These are phyloP conservation scores for Naganishia vaughanmartiniae DNA, from an alignment of 768 basidiomycete species.

Conservation along the genomic window DNA sequence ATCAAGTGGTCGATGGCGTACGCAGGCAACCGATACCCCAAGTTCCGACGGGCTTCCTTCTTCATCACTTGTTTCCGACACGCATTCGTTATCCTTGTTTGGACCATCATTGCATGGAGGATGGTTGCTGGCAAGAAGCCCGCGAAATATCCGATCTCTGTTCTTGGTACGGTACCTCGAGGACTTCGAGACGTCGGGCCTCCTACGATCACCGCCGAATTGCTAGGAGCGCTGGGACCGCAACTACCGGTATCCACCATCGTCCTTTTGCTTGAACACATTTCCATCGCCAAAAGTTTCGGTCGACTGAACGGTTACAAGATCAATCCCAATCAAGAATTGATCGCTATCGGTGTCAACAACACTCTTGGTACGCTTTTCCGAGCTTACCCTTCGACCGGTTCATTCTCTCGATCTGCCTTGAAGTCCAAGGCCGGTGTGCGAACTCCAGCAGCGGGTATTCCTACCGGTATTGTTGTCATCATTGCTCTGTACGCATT, in stretches of 20 bases:
- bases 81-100: constrained; percentile 64
- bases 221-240: constrained; percentile 68
- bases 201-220: constrained; percentile 56
- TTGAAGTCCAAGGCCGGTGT: constrained; percentile 95
- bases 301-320: constrained; percentile 93
- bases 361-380: constrained; percentile 88
- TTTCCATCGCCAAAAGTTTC: constrained; percentile 92
- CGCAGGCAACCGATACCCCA: constrained; percentile 40
- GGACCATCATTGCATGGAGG: constrained; percentile 80
- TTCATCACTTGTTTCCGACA: constrained; percentile 58
- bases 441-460: constrained; percentile 87
- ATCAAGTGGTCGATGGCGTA: constrained; percentile 49
- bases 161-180: constrained; percentile 76
- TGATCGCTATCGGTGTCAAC: constrained; percentile 95
- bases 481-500: constrained; percentile 91
- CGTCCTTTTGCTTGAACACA: constrained; percentile 82
- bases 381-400: constrained; percentile 90
- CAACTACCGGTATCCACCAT: constrained; percentile 60
- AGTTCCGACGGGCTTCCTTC: constrained; percentile 59
- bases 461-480: constrained; percentile 79
- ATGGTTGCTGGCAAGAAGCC: constrained; percentile 61
- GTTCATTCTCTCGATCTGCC: constrained; percentile 97
- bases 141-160: constrained; percentile 70
- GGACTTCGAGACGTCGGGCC: constrained; percentile 61
- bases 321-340: constrained; percentile 78